Evolutionary conservation across 768 basidiomycete species (phyloP), one percentile per base, ranked within the genome.

Genomic region (Termitomyces sp.): DNA sequence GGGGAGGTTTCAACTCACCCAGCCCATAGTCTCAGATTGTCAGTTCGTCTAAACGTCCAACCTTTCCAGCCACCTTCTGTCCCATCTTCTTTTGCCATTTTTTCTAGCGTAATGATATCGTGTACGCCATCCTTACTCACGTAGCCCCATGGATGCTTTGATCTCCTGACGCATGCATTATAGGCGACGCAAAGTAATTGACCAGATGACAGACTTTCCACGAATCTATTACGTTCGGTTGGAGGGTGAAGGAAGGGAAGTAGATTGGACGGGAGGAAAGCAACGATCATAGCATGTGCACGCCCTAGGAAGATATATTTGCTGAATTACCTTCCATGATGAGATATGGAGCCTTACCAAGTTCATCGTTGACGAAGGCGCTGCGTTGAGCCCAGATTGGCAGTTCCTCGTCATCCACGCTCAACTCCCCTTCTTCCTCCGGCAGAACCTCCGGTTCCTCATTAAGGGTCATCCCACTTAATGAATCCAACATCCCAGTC

Each of bases 91-190:
- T 71, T 68, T 7, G 74, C 74, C 0, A 78, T 76, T 54, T 71
- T 73, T 66, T 91, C 89, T 16, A 92, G 79, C 3, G 80, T 75
- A 20, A 85, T 69, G 46, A 95, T 85, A 64, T 92, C 90, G 64
- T 95, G 94, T 18, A 96, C 84, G 2, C 84, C 82, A 56, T 88
- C 84, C 44, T 78, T 72, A 59, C 80, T 88, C 56, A 95, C 87
- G 70, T 87, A 95, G 0, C 93, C 94, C 92, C 92, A 96, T 0
- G 91, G 90, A 61, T 88, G 84, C 47, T 83, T 83, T 8, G 91
- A 93, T 58, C 84, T 82, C 26, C 94, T 83, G 0, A 95, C 88
- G 29, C 84, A 87, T 12, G 80, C 70, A 69, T 95, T 96, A 73
- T 93, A 94, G 0, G 90, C 86, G 2, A 77, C 68, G 64, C 93